phyloP scores from a whole-genome alignment of 2,329 filamentous ascomycete genomes.

The Lasiodiplodia sp. region DNA sequence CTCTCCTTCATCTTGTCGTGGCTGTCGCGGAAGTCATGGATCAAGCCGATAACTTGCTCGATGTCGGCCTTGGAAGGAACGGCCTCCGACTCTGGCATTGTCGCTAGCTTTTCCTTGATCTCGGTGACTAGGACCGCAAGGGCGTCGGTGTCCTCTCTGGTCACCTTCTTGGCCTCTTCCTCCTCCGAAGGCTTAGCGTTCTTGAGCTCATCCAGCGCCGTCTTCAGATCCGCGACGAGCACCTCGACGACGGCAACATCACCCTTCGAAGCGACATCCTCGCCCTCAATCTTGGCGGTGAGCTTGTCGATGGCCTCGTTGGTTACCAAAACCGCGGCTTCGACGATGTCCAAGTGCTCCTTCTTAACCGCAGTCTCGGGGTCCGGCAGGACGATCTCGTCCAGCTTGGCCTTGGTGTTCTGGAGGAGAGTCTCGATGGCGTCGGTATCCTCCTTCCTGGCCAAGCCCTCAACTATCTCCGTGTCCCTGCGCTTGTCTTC shows the following conservation, averaged over 20 bases:
- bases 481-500: conserved; percentile 34
- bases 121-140: conserved; percentile 85
- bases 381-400: conserved; percentile 74
- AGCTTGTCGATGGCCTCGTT: conserved; percentile 75
- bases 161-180: conserved; percentile 65
- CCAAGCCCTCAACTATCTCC: conserved; percentile 57
- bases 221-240: conserved; percentile 78
- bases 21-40: conserved; percentile 61
- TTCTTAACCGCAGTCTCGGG: conserved; percentile 72
- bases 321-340: conserved; percentile 75
- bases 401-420: conserved; percentile 87
- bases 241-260: conserved; percentile 80
- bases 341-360: conserved; percentile 67
- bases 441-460: conserved; percentile 83
- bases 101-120: conserved; percentile 78
- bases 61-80: conserved; percentile 81
- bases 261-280: conserved; percentile 74
- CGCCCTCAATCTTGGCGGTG: conserved; percentile 67
- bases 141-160: conserved; percentile 81
- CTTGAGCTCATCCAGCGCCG: conserved; percentile 73
- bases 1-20: conserved; percentile 75
- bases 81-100: conserved; percentile 72
- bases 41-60: conserved; percentile 64
- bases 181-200: conserved; percentile 56
- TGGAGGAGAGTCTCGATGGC: conserved; percentile 89